A percentile compares a stretch with the other conserved stretches of the same genome.
phyloP scores from a whole-genome alignment of 306 rosid genomes.

The Inga leiocalycina region DNA sequence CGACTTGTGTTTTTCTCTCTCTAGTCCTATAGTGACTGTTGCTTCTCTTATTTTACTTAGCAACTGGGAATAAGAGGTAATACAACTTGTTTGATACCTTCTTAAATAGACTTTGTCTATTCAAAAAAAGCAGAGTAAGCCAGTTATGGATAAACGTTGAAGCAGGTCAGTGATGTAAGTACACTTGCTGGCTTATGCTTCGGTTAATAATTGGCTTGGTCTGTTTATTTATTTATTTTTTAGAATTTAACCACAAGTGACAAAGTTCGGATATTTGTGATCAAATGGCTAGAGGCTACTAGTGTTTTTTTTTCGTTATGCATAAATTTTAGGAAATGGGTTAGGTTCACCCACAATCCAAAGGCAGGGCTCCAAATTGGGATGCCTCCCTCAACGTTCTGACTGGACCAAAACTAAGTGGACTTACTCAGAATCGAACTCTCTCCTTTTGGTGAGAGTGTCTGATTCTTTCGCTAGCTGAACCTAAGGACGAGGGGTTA shows the following conservation, averaged over 20 bases:
- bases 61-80: conserved; percentile 4
- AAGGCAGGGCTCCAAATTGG: too few species aligned
- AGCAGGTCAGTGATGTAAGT: not conserved
- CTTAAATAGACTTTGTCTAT: not conserved
- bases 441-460: too few species aligned
- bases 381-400: too few species aligned
- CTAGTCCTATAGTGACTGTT: conserved; percentile 1
- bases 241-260: not conserved
- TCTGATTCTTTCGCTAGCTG: too few species aligned
- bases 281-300: not conserved
- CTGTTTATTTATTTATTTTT: too few species aligned
- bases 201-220: not conserved
- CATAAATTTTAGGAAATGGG: too few species aligned
- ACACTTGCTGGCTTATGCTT: not conserved
- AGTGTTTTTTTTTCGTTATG: too few species aligned
- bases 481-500: too few species aligned
- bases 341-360: too few species aligned
- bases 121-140: not conserved
- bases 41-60: not conserved
- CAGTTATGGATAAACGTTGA: not conserved
- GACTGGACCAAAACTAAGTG: too few species aligned
- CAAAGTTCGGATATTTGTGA: too few species aligned
- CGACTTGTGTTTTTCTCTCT: not conserved
- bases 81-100: not conserved
- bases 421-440: too few species aligned